Evolutionary conservation across 2,329 filamentous ascomycete genomes (phyloP).

Genomic region (Fusarium sp.): DNA sequence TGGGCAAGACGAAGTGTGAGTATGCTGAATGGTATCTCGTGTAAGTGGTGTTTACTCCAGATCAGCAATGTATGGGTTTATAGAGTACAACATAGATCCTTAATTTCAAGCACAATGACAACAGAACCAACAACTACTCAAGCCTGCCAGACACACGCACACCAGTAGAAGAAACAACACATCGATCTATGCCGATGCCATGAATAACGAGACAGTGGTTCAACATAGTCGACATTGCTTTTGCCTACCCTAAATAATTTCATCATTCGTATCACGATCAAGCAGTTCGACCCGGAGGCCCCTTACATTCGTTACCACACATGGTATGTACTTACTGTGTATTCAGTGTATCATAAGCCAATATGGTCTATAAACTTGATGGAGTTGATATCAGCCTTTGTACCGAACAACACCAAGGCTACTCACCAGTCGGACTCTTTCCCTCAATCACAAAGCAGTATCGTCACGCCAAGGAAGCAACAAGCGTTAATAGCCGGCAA

Average conservation of each 20-base stretch:
- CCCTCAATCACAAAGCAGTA: background rate
- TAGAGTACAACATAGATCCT: background rate
- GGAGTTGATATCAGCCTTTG: background rate
- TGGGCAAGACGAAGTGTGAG: background rate
- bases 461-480: constrained; percentile 2
- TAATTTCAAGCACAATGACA: background rate
- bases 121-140: background rate
- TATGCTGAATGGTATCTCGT: background rate
- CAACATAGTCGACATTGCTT: no score
- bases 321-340: no score
- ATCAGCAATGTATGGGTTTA: background rate
- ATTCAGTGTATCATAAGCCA: background rate
- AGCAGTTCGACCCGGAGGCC: background rate
- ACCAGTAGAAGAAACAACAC: background rate
- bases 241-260: background rate
- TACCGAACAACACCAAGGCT: background rate
- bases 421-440: background rate
- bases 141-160: no score
- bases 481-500: background rate
- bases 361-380: background rate
- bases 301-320: background rate
- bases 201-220: background rate
- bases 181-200: background rate
- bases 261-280: background rate
- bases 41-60: background rate